phyloP scores from a whole-genome alignment of 208 protist genomes.

The Tritrichomonas foetus region DNA sequence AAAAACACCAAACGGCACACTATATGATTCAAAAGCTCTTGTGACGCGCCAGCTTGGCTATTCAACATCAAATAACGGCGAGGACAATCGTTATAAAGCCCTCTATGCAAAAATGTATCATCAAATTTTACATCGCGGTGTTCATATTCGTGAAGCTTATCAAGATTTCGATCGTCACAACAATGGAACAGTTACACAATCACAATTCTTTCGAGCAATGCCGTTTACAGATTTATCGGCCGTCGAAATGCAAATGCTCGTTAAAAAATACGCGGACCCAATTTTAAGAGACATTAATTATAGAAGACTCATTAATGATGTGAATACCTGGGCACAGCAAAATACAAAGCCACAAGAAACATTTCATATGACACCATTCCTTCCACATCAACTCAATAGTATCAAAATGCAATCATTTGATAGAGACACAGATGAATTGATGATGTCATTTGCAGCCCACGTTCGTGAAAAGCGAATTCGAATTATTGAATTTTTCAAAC shows the following conservation, averaged over 20 bases:
- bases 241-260: neutral
- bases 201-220: constrained; percentile 25
- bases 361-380: neutral
- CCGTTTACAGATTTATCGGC: neutral
- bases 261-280: constrained; percentile 8
- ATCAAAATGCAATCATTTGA: neutral
- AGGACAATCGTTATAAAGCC: neutral
- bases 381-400: neutral
- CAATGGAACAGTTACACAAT: neutral
- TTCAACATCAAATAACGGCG: neutral
- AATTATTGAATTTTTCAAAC: neutral
- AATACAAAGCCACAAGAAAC: neutral
- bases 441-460: neutral
- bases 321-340: neutral
- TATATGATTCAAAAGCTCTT: neutral
- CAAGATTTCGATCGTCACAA: constrained; percentile 30
- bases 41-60: neutral
- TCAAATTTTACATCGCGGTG: neutral
- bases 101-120: neutral
- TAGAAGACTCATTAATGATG: neutral
- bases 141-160: neutral
- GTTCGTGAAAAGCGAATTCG: neutral
- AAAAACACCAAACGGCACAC: neutral
- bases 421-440: neutral
- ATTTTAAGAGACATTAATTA: neutral